Percentiles rank a stretch among this genome's conserved stretches.
Evolutionary conservation across 495 filamentous ascomycete genomes (phyloP).

Genomic region (Neurospora tetraspora): DNA sequence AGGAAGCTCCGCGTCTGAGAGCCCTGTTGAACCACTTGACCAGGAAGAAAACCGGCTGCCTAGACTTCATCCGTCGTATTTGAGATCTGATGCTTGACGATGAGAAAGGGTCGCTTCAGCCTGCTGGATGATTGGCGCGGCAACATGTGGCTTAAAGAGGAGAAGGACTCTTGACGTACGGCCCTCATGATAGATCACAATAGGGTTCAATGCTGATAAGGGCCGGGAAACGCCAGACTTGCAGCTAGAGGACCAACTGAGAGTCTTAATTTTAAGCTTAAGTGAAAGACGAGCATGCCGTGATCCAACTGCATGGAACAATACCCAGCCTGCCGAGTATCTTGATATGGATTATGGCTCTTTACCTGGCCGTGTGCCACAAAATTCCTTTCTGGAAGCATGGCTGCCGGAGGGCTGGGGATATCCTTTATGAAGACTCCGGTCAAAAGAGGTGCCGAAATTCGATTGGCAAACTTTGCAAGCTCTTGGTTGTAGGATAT

Average conservation of each 20-base stretch:
- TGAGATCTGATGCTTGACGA: background rate
- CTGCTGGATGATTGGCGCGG: background rate
- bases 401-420: background rate
- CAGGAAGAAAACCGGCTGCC: background rate
- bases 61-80: background rate
- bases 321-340: background rate
- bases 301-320: background rate
- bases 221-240: background rate
- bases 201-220: background rate
- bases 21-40: background rate
- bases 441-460: background rate
- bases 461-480: background rate
- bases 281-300: background rate
- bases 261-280: background rate
- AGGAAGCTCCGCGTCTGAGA: background rate
- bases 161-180: background rate
- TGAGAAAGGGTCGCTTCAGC: background rate
- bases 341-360: background rate
- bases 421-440: background rate
- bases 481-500: background rate
- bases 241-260: background rate
- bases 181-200: background rate
- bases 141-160: background rate
- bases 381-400: background rate
- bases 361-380: background rate